Percentiles rank a stretch among this genome's conserved stretches.
Evolutionary conservation across 805 yeast genomes (phyloP).

Genomic region (Komagataella kurtzmanii): DNA sequence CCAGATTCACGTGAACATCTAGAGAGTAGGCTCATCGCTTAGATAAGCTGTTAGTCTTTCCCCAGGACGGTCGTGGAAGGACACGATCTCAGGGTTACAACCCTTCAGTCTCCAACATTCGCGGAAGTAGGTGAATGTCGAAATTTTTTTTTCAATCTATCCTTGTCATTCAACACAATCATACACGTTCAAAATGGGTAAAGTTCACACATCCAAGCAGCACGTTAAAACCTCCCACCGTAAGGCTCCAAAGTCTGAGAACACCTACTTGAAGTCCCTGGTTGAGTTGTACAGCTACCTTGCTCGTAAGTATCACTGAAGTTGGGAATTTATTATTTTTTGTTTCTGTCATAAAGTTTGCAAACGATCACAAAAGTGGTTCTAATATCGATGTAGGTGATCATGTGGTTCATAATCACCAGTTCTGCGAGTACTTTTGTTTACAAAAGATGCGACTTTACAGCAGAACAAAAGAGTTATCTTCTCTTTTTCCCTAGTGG

Average conservation of each 20-base stretch:
- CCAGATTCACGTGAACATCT: background rate
- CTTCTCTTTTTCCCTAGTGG: constrained; percentile 13
- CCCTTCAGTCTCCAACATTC: background rate
- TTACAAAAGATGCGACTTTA: constrained; percentile 22
- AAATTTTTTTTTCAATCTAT: constrained; percentile 1
- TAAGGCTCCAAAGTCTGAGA: constrained; percentile 98
- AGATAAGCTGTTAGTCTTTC: background rate
- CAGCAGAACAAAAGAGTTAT: constrained; percentile 30
- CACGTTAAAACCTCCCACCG: constrained; percentile 95
- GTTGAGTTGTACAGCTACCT: constrained; percentile 98
- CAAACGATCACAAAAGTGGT: background rate
- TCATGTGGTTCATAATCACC: background rate
- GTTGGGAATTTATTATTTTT: background rate
- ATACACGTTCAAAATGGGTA: constrained; percentile 59
- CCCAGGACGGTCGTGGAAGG: too few species aligned
- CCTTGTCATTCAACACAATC: background rate
- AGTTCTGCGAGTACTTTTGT: constrained; percentile 25
- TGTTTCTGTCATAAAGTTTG: background rate
- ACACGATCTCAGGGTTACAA: background rate
- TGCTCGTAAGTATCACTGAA: constrained; percentile 73
- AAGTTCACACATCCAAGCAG: constrained; percentile 93
- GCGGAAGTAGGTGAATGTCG: background rate
- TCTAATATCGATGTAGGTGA: constrained; percentile 1
- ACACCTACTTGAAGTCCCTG: constrained; percentile 95
- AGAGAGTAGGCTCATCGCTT: background rate